Base-by-base conservation (phyloP, 257 asterid genomes). In the Solanum pennellii region DNA sequence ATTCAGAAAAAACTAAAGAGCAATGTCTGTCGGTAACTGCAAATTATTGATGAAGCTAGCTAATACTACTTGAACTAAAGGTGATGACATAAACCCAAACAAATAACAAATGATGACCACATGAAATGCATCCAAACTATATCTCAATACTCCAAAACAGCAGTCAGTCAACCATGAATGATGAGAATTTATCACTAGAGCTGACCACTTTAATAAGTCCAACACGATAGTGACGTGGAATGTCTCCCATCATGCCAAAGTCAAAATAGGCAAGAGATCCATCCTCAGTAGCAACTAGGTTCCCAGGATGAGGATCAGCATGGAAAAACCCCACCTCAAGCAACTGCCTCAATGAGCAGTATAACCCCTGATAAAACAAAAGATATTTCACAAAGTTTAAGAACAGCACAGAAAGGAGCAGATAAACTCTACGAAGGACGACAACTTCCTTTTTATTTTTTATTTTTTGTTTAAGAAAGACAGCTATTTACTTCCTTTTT, bases 291-390 rank as follows among this genome's bases (percentile, higher is more conserved):
- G 98, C 98, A 68, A 95, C 98, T 83, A 97, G 98, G 90, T 97
- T 97, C 88, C 99, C 99, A 83, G 99, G 99, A 87, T 97, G 99
- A 88, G 99, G 99, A 90, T 97, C 99, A 59, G 99, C 99, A 86
- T 97, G 99, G 90, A 97, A 97, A 92, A 94, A 97, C 6, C 99
- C 99, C 88, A 95, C 98, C 95, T 97, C 98, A 88, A 97, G 93
- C 91, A 97, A 90, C 92, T 97, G 99, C 93, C 96, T 94, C 93
- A 97, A 87, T 88, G 99, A 97, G 92, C 98, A 95, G 89, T 94
- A 92, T 88, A 97, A 87, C 35, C 99, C 99, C 99, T 97, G 88
- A 65, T 86, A 84, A 90, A 68, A 74, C 83, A 42, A 72, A 69
- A 87, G 74, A 3, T 18, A 82, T 18, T 49, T 49, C 41, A 60